phyloP scores from a whole-genome alignment of 2,329 filamentous ascomycete genomes.

The Aurifilum marmelostoma region DNA sequence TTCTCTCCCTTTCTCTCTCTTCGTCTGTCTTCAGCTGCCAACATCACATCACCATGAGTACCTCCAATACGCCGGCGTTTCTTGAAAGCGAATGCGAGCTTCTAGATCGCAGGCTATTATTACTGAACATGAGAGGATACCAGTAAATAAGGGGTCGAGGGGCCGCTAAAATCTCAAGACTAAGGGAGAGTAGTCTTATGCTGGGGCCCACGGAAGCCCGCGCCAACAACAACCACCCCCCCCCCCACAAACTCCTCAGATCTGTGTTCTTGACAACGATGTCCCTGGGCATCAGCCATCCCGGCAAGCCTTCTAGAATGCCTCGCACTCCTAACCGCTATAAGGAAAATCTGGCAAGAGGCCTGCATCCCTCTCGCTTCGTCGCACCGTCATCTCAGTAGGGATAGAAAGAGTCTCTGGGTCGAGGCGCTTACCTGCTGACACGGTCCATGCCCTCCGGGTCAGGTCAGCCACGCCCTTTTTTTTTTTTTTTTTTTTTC shows the following conservation, averaged over 20 bases:
- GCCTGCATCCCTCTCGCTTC: too few species aligned
- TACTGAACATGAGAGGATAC: background rate
- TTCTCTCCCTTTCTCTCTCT: background rate
- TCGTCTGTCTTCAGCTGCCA: background rate
- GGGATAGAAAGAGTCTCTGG: background rate
- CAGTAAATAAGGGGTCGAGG: background rate
- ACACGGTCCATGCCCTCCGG: background rate
- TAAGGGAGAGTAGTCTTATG: background rate
- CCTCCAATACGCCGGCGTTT: conserved; percentile 10
- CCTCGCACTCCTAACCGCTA: background rate
- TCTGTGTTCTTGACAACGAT: background rate
- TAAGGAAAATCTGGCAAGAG: background rate
- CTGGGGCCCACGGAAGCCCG: background rate
- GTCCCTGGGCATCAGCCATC: conserved; percentile 3
- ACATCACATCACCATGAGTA: background rate
- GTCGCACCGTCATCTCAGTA: too few species aligned
- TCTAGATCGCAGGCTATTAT: background rate
- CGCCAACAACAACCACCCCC: too few species aligned
- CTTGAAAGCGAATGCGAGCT: conserved; percentile 22
- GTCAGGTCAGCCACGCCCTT: background rate
- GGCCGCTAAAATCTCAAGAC: background rate
- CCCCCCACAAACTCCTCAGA: too few species aligned
- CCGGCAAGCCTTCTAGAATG: conserved; percentile 24
- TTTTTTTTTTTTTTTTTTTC: background rate
- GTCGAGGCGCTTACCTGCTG: background rate